Evolutionary conservation across 148 eudicot genomes (phyloP), one percentile per base, ranked within the genome.

Genomic region (Pharnaceum exiguum): DNA sequence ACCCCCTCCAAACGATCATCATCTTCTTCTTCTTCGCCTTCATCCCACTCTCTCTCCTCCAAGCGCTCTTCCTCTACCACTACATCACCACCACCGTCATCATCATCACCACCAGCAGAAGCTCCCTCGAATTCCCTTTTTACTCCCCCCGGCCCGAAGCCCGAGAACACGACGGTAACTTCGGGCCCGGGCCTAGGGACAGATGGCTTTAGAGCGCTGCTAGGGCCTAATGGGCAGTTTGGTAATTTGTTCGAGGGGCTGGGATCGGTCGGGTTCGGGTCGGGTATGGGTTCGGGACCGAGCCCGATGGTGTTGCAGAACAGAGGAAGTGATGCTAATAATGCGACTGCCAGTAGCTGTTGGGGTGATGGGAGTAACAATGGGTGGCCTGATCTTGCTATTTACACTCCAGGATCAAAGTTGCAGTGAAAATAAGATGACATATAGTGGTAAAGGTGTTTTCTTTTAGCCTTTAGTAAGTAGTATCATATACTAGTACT

Each of bases 341-440:
- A 30, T 53, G 73, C 63, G 5, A 35, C 37, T 30, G 69, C 47
- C 28, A 51, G 40, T 32, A 65, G 65, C 57, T 71, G 78, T 57
- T 75, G 82, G 82, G 59, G 67, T 47, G 63, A 60, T 32, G 46
- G 58, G 45, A 50, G 5, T 46, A 57, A 26, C 51, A 66, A 71
- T 68, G 87, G 72, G 13, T 81, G 82, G 81, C 82, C 87, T 71
- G 82, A 77, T 76, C 84, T 84, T 79, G 71, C 82, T 27, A 79
- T 81, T 64, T 74, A 66, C 71, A 76, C 79, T 37, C 81, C 90
- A 63, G 79, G 81, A 62, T 84, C 83, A 26, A 78, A 44, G 45
- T 77, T 83, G 48, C 77, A 72, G 56, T 69, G 30, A 60, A 28
- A 32, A 18, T n/a, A n/a, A n/a, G n/a, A n/a, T n/a, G n/a, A n/a